Percentiles rank a stretch among this genome's conserved stretches.
These are phyloP conservation scores for Fusarium miscanthi DNA, from an alignment of 2,329 filamentous ascomycete genomes.

Conservation along the genomic window DNA sequence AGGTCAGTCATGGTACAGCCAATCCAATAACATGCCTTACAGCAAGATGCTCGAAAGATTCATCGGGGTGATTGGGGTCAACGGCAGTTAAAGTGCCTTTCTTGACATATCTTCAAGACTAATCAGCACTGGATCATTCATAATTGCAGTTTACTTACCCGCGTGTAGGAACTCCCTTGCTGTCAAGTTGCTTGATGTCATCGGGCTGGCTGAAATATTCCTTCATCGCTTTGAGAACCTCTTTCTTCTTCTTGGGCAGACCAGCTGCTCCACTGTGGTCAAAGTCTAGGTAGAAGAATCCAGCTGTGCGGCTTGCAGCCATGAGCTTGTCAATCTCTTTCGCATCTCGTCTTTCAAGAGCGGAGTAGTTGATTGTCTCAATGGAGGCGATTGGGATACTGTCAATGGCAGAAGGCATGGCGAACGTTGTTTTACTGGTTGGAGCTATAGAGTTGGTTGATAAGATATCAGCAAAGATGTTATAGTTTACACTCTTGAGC, in stretches of 20 bases:
- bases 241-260: neutral
- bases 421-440: neutral
- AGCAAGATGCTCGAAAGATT: neutral
- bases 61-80: neutral
- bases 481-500: too few relatives aligned
- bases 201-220: neutral
- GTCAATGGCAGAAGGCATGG: neutral
- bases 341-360: neutral
- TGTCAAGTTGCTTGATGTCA: neutral
- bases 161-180: neutral
- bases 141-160: neutral
- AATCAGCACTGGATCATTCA: neutral
- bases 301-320: neutral
- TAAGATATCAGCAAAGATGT: neutral
- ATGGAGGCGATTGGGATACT: neutral
- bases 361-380: neutral
- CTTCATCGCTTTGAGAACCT: neutral
- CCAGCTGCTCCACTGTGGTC: neutral
- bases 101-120: neutral
- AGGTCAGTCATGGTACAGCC: neutral
- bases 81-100: neutral
- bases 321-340: neutral
- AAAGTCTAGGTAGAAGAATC: neutral
- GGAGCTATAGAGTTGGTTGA: neutral
- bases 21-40: neutral